Percentiles rank a stretch among this genome's conserved stretches.
These are phyloP conservation scores for Penicillium crystallinum DNA, from an alignment of 495 filamentous ascomycete species.

Conservation along the genomic window DNA sequence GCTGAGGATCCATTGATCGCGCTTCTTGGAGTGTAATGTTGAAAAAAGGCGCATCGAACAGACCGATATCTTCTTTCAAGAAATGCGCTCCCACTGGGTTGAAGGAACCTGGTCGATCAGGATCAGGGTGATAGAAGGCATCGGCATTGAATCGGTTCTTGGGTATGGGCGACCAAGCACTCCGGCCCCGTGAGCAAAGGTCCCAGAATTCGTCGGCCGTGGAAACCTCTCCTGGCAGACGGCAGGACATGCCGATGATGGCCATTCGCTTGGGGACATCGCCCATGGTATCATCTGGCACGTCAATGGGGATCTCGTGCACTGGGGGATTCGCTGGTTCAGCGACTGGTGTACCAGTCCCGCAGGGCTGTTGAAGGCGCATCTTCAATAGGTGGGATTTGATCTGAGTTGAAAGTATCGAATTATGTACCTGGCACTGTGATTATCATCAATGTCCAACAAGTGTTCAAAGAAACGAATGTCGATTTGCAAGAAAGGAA, in stretches of 20 bases:
- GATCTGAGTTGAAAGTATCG: conserved; percentile 3
- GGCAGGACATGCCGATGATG: conserved; percentile 45
- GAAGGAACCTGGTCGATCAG: conserved; percentile 23
- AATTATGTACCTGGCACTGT: conserved; percentile 13
- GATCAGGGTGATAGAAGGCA: conserved; percentile 39
- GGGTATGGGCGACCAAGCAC: conserved; percentile 24
- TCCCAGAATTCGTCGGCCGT: conserved; percentile 55
- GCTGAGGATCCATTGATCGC: conserved; percentile 44
- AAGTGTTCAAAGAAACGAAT: conserved; percentile 6
- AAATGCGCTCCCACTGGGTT: conserved; percentile 29
- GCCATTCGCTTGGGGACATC: conserved; percentile 31
- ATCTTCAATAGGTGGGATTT: conserved; percentile 5
- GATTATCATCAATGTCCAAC: background rate
- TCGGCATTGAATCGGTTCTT: conserved; percentile 40
- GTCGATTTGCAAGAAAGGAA: background rate
- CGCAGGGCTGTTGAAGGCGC: conserved; percentile 19
- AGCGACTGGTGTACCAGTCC: conserved; percentile 13
- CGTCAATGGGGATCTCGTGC: background rate
- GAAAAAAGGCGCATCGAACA: conserved; percentile 57
- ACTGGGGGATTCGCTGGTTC: background rate
- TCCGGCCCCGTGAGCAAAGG: conserved; percentile 29
- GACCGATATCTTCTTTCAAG: conserved; percentile 45
- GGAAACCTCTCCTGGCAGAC: conserved; percentile 46
- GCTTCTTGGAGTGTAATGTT: conserved; percentile 40
- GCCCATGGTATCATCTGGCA: background rate